Evolutionary conservation across 805 yeast species (phyloP).

Genomic region (Ogataea populi-albae): DNA sequence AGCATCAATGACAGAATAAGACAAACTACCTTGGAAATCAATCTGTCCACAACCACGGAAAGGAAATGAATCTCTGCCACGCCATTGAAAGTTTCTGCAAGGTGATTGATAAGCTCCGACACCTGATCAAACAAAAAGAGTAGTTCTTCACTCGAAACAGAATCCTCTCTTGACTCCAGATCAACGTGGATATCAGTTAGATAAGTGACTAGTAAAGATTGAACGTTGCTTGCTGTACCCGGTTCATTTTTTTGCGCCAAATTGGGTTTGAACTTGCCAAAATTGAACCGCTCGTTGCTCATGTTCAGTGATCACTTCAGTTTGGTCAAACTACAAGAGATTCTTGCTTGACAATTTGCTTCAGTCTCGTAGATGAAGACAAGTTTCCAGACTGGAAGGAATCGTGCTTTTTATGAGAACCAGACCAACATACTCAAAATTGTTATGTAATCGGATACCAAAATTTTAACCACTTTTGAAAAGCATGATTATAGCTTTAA

Average conservation of each 20-base stretch:
- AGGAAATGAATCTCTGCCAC: slow-evolving; percentile 23
- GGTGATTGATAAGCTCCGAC: slow-evolving; percentile 20
- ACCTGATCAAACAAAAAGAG: slow-evolving; percentile 23
- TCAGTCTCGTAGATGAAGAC: background rate
- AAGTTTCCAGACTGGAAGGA: too few relatives aligned
- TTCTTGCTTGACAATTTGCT: background rate
- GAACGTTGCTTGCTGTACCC: slow-evolving; percentile 11
- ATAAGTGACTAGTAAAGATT: slow-evolving; percentile 15
- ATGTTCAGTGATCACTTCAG: slow-evolving; percentile 5
- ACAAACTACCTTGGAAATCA: slow-evolving; percentile 24
- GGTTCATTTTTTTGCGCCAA: slow-evolving; percentile 15
- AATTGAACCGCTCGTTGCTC: slow-evolving; percentile 15
- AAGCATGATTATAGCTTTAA: too few relatives aligned
- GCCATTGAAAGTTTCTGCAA: slow-evolving; percentile 18
- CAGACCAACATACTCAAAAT: too few relatives aligned
- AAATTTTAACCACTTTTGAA: too few relatives aligned
- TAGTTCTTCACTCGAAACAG: slow-evolving; percentile 20
- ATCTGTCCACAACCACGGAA: slow-evolving; percentile 23
- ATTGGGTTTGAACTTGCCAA: slow-evolving; percentile 16
- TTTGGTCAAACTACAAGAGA: background rate
- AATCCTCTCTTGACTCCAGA: slow-evolving; percentile 6
- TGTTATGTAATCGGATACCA: too few relatives aligned
- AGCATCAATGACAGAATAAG: slow-evolving; percentile 26
- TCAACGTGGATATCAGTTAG: slow-evolving; percentile 15
- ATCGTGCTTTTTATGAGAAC: too few relatives aligned